Percentiles rank a stretch among this genome's conserved stretches.
phyloP scores from a whole-genome alignment of 129 eudicot species.

The Flaveria linearis region DNA sequence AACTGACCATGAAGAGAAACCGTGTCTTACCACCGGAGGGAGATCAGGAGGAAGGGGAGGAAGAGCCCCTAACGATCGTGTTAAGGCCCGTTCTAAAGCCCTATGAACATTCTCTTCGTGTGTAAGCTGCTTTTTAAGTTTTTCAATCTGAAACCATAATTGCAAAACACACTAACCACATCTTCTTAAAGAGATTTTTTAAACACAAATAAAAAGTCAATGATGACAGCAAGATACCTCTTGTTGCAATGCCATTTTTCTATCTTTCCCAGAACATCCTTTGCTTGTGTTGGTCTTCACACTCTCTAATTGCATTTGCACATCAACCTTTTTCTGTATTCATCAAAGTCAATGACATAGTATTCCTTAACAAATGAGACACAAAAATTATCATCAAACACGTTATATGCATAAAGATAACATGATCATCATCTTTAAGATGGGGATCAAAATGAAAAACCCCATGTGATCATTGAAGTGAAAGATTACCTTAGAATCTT shows the following conservation, averaged over 20 bases:
- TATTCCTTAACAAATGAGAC: not conserved
- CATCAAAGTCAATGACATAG: constrained; percentile 10
- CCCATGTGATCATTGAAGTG: not conserved
- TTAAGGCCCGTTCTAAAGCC: constrained; percentile 77
- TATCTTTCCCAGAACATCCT: constrained; percentile 46
- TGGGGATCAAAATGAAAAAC: not conserved
- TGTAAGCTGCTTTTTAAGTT: constrained; percentile 65
- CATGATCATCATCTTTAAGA: not conserved
- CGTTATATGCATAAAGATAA: constrained; percentile 37
- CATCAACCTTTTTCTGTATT: constrained; percentile 42
- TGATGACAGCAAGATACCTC: constrained; percentile 48
- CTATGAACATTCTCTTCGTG: constrained; percentile 79
- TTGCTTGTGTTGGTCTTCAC: constrained; percentile 38
- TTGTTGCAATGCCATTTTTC: constrained; percentile 63
- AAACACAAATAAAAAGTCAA: constrained; percentile 4
- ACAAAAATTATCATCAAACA: constrained; percentile 19
- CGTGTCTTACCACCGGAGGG: constrained; percentile 38
- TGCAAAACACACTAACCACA: not conserved
- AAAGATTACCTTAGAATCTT: constrained; percentile 46
- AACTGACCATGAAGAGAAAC: constrained; percentile 7
- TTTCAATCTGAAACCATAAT: constrained; percentile 58
- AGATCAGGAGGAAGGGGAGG: constrained; percentile 86
- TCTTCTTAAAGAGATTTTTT: not conserved
- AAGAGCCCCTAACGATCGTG: constrained; percentile 63
- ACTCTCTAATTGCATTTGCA: constrained; percentile 40